Base-by-base conservation (phyloP, 768 basidiomycete genomes). In the Termitomyces sp. region DNA sequence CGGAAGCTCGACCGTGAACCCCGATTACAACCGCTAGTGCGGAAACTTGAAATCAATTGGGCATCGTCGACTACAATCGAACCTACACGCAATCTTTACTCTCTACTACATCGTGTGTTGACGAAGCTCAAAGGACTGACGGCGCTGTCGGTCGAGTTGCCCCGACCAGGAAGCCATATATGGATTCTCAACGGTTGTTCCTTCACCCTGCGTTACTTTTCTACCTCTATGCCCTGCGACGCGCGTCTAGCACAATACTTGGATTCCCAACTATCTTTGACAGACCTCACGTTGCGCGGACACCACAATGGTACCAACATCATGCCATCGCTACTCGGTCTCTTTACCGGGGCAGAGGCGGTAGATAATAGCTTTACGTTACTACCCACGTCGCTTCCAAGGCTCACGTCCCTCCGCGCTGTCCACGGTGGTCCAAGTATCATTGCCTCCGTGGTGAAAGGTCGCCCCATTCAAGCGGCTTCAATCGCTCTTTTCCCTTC, bases 221-320 rank as follows among this genome's bases (percentile, higher is more conserved):
- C 80, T 11, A 86, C 84, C 0, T 83, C 85, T 18, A 77, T 85
- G 69, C 76, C 78, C n/a, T 85, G 78, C 64, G 78, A 80, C 42
- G 62, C 67, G 4, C 65, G 70, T 4, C 73, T 88, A 15, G 81
- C 81, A 0, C 57, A 63, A 9, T 85, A 87, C 67, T 74, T 88
- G 55, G 80, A 77, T 57, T 69, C 72, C 0, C 86, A 87, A 68
- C 71, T 70, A 6, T 61, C 66, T 30, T 72, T 88, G 60, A 65
- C 67, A 41, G 81, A 87, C 27, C 75, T 88, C 55, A 81, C 81
- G 13, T 75, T 87, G 24, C 75, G 84, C 22, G 85, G 84, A 0
- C 78, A 79, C 61, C 76, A 77, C 58, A 70, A 73, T 55, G 73
- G 70, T 15, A 51, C 58, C 4, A 61, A 60, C 27, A 52, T 67